Conservation (phyloP, 148 eudicot species). For the Nepenthes mirabilis region DNA sequence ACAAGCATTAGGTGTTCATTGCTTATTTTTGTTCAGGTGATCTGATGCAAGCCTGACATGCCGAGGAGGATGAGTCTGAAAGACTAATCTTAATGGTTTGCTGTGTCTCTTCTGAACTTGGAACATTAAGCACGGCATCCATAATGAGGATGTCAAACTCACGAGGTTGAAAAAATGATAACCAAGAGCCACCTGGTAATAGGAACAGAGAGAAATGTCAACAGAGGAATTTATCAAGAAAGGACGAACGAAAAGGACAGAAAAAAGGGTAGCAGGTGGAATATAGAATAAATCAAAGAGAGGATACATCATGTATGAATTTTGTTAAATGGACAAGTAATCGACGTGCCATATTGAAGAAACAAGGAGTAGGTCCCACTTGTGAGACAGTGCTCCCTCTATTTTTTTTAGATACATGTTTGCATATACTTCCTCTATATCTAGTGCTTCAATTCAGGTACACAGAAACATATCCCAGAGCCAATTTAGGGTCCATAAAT, state of each 20-base stretch:
- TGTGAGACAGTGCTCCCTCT: no score
- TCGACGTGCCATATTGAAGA: no score
- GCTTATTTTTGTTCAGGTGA: conserved; percentile 31
- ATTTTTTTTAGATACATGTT: no score
- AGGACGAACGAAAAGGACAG: not conserved
- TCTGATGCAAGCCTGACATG: conserved; percentile 38
- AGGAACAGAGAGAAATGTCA: conserved; percentile 2
- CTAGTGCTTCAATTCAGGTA: no score
- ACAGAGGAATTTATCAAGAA: conserved; percentile 4
- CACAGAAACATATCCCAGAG: no score
- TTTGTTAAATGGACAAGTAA: no score
- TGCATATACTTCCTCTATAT: no score
- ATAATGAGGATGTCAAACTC: conserved; percentile 73
- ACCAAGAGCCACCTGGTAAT: conserved; percentile 43
- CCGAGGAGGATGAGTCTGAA: conserved; percentile 30
- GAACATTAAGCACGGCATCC: conserved; percentile 84
- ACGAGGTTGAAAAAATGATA: conserved; percentile 47
- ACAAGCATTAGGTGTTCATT: conserved; percentile 8
- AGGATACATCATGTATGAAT: no score
- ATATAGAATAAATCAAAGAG: not conserved
- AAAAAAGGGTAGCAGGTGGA: not conserved
- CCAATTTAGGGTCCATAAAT: no score
- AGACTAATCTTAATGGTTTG: conserved; percentile 48
- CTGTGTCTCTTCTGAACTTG: conserved; percentile 51
- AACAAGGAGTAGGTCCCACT: no score